Percentiles rank a stretch among this genome's conserved stretches.
Evolutionary conservation across 495 filamentous ascomycete species (phyloP).

Genomic region (Ascobolus immersus): DNA sequence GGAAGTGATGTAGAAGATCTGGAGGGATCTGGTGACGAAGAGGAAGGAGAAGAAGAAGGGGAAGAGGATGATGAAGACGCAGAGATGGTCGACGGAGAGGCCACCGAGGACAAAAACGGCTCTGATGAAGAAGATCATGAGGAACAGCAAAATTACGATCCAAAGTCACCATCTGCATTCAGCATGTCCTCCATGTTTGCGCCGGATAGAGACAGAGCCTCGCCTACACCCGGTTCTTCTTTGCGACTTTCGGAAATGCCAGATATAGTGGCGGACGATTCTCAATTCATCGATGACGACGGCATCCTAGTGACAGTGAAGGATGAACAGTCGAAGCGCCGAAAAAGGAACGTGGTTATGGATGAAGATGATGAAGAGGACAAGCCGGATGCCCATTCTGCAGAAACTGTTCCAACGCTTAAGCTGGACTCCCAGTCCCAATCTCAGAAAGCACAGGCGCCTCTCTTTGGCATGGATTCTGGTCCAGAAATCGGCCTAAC

Average conservation of each 20-base stretch:
- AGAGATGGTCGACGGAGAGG: constrained; percentile 15
- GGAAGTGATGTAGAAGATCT: constrained; percentile 20
- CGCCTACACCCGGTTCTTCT: constrained; percentile 14
- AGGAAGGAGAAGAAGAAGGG: constrained; percentile 23
- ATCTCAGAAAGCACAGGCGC: background rate
- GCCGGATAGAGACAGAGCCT: constrained; percentile 3
- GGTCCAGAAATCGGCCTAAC: constrained; percentile 39
- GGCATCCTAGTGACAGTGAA: constrained; percentile 15
- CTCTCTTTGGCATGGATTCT: background rate
- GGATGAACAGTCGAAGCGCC: constrained; percentile 5
- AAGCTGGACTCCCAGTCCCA: constrained; percentile 1
- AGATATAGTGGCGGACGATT: constrained; percentile 16
- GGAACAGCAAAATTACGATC: constrained; percentile 27
- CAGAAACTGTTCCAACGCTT: constrained; percentile 13
- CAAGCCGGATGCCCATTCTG: constrained; percentile 30
- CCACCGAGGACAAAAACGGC: constrained; percentile 14
- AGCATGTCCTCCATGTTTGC: constrained; percentile 9
- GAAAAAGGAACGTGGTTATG: constrained; percentile 21
- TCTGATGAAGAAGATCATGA: constrained; percentile 47
- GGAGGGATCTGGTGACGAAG: constrained; percentile 19
- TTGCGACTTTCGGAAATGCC: constrained; percentile 22
- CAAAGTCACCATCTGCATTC: constrained; percentile 13
- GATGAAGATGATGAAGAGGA: constrained; percentile 43
- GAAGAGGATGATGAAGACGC: constrained; percentile 18
- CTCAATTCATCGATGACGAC: too few species aligned